These are phyloP conservation scores for Sugiyamaella sp. DNA, from an alignment of 1,139 yeast genomes.

Conservation along the genomic window DNA sequence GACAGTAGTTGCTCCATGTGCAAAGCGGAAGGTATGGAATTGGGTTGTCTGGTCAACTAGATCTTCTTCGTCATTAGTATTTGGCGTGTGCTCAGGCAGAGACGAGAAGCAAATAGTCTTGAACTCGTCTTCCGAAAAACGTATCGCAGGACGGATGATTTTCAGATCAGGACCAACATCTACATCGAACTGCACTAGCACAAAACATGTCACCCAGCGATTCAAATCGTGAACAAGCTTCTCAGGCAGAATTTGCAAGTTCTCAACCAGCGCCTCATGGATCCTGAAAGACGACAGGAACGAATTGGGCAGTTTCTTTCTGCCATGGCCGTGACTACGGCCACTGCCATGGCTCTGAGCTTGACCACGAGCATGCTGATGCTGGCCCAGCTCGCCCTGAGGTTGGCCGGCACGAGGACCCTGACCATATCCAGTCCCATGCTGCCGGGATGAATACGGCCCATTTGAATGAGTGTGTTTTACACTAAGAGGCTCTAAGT, in stretches of 20 bases:
- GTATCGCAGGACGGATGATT: slow-evolving; percentile 36
- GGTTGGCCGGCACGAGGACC: no score
- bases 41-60: slow-evolving; percentile 6
- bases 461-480: not conserved
- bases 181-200: slow-evolving; percentile 43
- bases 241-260: slow-evolving; percentile 26
- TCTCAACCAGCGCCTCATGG: slow-evolving; percentile 35
- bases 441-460: not conserved
- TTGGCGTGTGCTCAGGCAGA: slow-evolving; percentile 36
- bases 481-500: not conserved
- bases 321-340: not conserved
- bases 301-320: slow-evolving; percentile 31
- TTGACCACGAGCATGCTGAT: not conserved
- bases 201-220: slow-evolving; percentile 38
- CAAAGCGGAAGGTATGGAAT: slow-evolving; percentile 34
- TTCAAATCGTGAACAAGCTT: slow-evolving; percentile 25
- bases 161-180: slow-evolving; percentile 43
- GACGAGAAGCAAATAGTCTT: slow-evolving; percentile 38
- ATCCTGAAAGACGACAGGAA: slow-evolving; percentile 37
- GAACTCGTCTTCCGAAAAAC: slow-evolving; percentile 38
- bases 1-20: slow-evolving; percentile 17
- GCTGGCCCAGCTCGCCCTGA: not conserved
- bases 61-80: slow-evolving; percentile 14
- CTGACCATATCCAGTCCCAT: slow-evolving; percentile 3
- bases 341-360: not conserved